A percentile compares a stretch with the other conserved stretches of the same genome.
Evolutionary conservation across 495 filamentous ascomycete genomes (phyloP).

Genomic region (Lichenothelia convexa): DNA sequence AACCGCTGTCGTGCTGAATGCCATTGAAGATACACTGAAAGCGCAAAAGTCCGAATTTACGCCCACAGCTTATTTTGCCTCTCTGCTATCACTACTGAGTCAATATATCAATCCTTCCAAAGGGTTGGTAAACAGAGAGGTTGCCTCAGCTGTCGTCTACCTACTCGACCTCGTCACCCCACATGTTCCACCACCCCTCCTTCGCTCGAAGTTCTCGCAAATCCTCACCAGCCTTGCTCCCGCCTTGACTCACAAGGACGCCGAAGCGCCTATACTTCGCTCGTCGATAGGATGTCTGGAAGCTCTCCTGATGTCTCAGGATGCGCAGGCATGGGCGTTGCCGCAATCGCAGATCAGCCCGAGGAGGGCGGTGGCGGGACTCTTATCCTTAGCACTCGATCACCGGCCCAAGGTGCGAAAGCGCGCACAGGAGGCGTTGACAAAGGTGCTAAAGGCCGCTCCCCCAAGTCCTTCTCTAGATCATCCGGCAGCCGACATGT

Average conservation of each 20-base stretch:
- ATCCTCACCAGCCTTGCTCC: conserved; percentile 78
- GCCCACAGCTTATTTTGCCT: conserved; percentile 87
- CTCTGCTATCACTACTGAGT: conserved; percentile 72
- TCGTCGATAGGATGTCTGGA: conserved; percentile 89
- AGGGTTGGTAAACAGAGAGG: conserved; percentile 59
- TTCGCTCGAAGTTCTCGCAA: conserved; percentile 82
- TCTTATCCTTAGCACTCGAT: conserved; percentile 67
- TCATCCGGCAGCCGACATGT: conserved; percentile 89
- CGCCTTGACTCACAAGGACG: conserved; percentile 56
- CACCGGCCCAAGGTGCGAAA: conserved; percentile 89
- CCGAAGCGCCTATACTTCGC: conserved; percentile 70
- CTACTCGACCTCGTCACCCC: conserved; percentile 80
- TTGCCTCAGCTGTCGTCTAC: conserved; percentile 80
- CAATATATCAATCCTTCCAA: conserved; percentile 45
- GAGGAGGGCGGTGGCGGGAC: conserved; percentile 71
- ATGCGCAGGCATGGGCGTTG: conserved; percentile 71
- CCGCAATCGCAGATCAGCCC: conserved; percentile 69
- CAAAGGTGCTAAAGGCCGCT: conserved; percentile 59
- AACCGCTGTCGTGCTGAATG: conserved; percentile 60
- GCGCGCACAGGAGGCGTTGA: conserved; percentile 77
- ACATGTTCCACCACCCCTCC: conserved; percentile 62
- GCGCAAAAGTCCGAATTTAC: conserved; percentile 67
- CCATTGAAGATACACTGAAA: conserved; percentile 79
- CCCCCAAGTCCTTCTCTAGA: conserved; percentile 82
- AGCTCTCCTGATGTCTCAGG: conserved; percentile 70